Evolutionary conservation across 2,329 filamentous ascomycete genomes (phyloP).

Genomic region (Amesomyces nigricolor): DNA sequence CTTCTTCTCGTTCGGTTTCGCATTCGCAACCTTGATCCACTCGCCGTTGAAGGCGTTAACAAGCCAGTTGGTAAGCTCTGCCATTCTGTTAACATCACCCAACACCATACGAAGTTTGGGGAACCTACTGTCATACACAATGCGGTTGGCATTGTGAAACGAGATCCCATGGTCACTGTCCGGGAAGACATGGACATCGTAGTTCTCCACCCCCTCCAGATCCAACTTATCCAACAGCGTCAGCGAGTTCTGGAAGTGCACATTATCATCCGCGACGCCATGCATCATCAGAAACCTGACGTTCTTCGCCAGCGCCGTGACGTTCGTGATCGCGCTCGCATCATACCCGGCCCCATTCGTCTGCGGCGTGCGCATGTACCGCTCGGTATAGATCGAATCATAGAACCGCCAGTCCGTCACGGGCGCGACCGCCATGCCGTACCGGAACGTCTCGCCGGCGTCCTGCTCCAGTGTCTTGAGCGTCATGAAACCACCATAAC

Average conservation of each 20-base stretch:
- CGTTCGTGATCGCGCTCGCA: slow-evolving; percentile 67
- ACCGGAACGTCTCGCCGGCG: slow-evolving; percentile 82
- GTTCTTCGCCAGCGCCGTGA: slow-evolving; percentile 64
- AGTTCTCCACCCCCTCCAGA: slow-evolving; percentile 76
- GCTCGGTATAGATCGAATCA: slow-evolving; percentile 88
- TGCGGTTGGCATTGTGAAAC: slow-evolving; percentile 86
- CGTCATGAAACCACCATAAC: slow-evolving; percentile 90
- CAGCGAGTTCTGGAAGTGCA: slow-evolving; percentile 92
- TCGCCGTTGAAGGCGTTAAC: slow-evolving; percentile 97
- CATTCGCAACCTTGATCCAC: slow-evolving; percentile 61
- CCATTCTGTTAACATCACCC: slow-evolving; percentile 6
- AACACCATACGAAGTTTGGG: not conserved
- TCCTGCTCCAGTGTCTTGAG: slow-evolving; percentile 92
- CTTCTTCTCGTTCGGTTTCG: slow-evolving; percentile 38
- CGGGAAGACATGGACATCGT: slow-evolving; percentile 93
- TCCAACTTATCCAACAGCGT: slow-evolving; percentile 83
- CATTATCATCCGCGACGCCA: slow-evolving; percentile 93
- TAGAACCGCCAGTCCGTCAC: slow-evolving; percentile 99
- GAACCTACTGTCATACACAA: slow-evolving; percentile 86
- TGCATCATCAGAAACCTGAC: slow-evolving; percentile 94
- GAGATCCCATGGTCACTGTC: slow-evolving; percentile 93
- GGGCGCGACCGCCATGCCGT: slow-evolving; percentile 96
- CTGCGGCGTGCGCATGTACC: slow-evolving; percentile 94
- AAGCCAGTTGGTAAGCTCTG: slow-evolving; percentile 82
- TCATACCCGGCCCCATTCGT: slow-evolving; percentile 74